Evolutionary conservation across 306 rosid species (phyloP), one percentile per base, ranked within the genome.

Genomic region (Trichosanthes cucumerina): DNA sequence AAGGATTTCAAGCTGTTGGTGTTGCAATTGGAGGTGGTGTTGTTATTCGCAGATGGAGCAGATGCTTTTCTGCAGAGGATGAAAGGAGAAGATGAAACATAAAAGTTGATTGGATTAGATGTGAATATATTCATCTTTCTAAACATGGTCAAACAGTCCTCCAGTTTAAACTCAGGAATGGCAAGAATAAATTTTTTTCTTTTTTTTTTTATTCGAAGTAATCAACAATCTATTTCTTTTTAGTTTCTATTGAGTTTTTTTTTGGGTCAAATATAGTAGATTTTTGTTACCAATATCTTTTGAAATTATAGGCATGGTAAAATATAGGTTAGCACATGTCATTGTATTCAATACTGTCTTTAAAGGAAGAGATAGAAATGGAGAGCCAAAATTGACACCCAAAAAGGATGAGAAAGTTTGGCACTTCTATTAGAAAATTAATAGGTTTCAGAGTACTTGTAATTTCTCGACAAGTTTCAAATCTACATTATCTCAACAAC

Each of bases 1-100:
- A n/a, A n/a, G 49, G 38, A 78, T 24, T 77, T 77, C 58, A 46
- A 59, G 80, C 59, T 16, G 56, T 12, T 59, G 33, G 78, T 15
- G 14, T 47, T 70, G 19, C 2, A 70, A 47, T 44, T 23, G 36
- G 74, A 15, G 50, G 31, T 11, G 70, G 31, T 33, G 43, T 64
- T 33, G 43, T 64, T 64, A 24, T 64, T 16, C 23, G 46, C 34
- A 68, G 52, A 39, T 1, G 73, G 28, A 65, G 26, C 28, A 33
- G 70, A 62, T 13, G 12, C 66, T 31, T 13, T 33, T 19, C 73
- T 9, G n/a, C n/a, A 66, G 14, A 64, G 46, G 15, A 64, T 34
- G 50, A 38, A 21, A 21, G 75, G 9, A n/a, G 69, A 62, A 15
- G 73, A 38, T 18, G 38, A 18, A 38, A 5, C 24, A 9, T 7